Evolutionary conservation across 805 yeast species (phyloP), one percentile per base, ranked within the genome.

Genomic region (Komagataella phaffii): DNA sequence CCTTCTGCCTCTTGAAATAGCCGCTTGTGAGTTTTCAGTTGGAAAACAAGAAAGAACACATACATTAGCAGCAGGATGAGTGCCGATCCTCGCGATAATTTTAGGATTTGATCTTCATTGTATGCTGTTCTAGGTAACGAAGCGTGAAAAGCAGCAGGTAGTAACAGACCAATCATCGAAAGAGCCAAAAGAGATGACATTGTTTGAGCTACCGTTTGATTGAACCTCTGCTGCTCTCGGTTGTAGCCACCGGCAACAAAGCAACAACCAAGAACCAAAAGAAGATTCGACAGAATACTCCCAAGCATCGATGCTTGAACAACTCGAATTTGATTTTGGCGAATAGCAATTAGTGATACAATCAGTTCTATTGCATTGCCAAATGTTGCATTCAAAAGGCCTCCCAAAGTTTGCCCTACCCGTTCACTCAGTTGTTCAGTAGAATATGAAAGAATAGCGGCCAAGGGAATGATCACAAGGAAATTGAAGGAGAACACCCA

Each of bases 301-400:
- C 99, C 99, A 53, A 93, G 76, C 98, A 93, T 91, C 18, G 96
- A 86, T 2, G 98, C 96, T 68, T 93, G 98, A 24, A 93, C 98
- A 61, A 93, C 90, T 56, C 96, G 77, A 50, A 93, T 81, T 68
- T 93, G 97, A 58, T 88, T 86, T 47, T 86, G 84, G 58, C 70
- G 74, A 60, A 93, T 73, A 1, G 99, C 99, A 58, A 93, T 88
- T 24, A 93, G 73, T 1, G 96, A 86, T 43, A 93, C 98, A 65
- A 93, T 93, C 54, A 93, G 80, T 70, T 93, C 99, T 19, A 93
- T 96, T 2, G 98, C 98, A 65, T 93, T 93, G 53, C 99, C 99
- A 64, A 93, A 88, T 7, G 98, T 90, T 2, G 99, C 99, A 68
- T 93, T 93, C 61, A 93, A 74, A 56, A 93, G 74, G 0, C 98